Conservation (phyloP, 83 land plant species). For the Thuja plicata region DNA sequence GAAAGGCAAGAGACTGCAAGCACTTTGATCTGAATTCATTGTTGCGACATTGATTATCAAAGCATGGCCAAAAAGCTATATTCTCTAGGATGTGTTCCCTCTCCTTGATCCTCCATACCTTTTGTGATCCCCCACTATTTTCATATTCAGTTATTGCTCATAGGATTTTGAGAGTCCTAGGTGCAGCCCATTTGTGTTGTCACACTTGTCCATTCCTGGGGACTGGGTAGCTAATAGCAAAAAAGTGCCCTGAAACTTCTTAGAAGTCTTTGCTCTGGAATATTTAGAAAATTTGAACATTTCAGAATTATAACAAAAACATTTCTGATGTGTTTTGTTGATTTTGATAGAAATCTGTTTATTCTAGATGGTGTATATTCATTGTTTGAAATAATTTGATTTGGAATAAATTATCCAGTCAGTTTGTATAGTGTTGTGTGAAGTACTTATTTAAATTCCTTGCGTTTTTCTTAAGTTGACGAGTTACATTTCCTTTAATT, state of each 20-base stretch:
- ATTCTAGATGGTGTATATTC: neutral
- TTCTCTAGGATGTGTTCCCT: neutral
- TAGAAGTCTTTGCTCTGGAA: neutral
- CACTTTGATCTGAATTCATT: constrained; percentile 2
- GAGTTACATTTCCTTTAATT: neutral
- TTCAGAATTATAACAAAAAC: neutral
- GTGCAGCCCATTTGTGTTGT: neutral
- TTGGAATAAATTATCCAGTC: neutral
- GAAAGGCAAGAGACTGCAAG: neutral
- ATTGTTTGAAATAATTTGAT: neutral
- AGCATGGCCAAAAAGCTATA: neutral
- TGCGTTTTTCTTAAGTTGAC: neutral
- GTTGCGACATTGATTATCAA: neutral
- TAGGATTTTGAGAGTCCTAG: neutral
- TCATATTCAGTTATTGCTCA: neutral
- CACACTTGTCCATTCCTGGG: neutral
- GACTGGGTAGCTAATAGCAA: neutral
- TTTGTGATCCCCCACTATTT: neutral
- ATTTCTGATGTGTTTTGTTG: neutral
- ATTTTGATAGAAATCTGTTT: neutral
- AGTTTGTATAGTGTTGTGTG: neutral
- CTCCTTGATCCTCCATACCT: neutral
- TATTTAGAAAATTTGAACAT: neutral
- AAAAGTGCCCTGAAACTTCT: neutral
- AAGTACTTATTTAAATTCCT: neutral